Evolutionary conservation across 345 rosid species (phyloP), one percentile per base, ranked within the genome.

Genomic region (Gossypium ekmanianum): DNA sequence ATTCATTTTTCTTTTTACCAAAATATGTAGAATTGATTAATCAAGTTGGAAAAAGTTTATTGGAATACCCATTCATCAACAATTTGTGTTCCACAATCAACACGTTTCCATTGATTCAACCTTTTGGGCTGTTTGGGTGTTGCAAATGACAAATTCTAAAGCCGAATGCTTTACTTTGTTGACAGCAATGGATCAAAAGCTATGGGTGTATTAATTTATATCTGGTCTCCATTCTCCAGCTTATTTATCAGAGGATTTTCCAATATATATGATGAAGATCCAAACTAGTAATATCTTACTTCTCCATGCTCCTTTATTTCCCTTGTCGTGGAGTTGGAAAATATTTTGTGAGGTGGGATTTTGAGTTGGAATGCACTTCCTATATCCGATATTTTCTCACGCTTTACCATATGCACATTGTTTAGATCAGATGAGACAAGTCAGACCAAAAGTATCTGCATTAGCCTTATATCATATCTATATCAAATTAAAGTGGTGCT

Each of bases 361-460:
- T 57, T 72, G 65, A 57, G 75, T 61, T 61, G 76, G 44, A 59
- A 47, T 48, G 68, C 76, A 61, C 76, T 34, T 34, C 41, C 41
- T 45, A 14, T 18, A 64, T 9, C 18, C 4, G 73, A 52, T 52
- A 54, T 65, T 51, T 70, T 64, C 68, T 50, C 56, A 51, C 56
- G 13, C 73, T 50, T 8, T 70, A 71, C 27, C 7, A 47, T 45
- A 24, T 26, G 24, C 29, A 61, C 43, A 56, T 55, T 43, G 18
- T 48, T 26, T 8, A 47, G 10, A 68, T 68, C 58, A 68, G 41
- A 45, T 13, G 41, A 47, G 71, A 45, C 39, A 44, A 20, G 71
- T 67, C 55, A 22, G 54, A 67, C n/a, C 52, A 44, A 66, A 66
- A 44, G 50, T 11, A 34, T 62, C 22, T 34, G 6, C 20, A 34